phyloP scores from a whole-genome alignment of 2,329 filamentous ascomycete species.

The Lasiodiplodia hormozganensis region DNA sequence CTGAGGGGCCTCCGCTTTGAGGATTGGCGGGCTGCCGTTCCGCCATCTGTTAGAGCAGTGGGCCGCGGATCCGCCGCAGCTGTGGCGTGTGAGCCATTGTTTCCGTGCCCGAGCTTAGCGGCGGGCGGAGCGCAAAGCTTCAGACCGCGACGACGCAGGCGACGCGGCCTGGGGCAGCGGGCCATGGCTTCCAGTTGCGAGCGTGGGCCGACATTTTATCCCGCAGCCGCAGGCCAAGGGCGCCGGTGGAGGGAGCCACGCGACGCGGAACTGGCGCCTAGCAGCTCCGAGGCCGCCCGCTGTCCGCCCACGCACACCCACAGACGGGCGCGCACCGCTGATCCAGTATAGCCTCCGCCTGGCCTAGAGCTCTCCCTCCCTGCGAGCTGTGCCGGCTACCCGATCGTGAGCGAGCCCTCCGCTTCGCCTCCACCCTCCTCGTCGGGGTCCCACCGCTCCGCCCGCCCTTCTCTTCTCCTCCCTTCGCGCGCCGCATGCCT shows the following conservation, averaged over 20 bases:
- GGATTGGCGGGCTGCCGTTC: conserved; percentile 8
- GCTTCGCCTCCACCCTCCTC: conserved; percentile 25
- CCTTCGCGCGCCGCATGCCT: conserved; percentile 17
- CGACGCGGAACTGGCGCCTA: conserved; percentile 13
- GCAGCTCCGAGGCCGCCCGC: conserved; percentile 11
- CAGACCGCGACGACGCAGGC: not conserved
- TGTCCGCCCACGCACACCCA: conserved; percentile 6
- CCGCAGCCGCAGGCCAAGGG: not conserved
- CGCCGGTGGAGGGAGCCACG: conserved; percentile 12
- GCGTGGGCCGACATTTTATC: conserved; percentile 3
- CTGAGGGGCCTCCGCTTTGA: conserved; percentile 14
- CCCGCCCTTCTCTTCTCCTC: conserved; percentile 29
- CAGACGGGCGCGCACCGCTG: conserved; percentile 18
- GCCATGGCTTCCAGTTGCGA: not conserved
- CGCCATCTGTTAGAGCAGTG: conserved; percentile 15
- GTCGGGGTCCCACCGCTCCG: conserved; percentile 29
- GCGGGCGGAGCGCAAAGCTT: not conserved
- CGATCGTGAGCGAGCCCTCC: conserved; percentile 22
- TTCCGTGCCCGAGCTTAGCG: conserved; percentile 18
- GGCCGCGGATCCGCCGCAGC: conserved; percentile 18
- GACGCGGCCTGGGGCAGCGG: not conserved
- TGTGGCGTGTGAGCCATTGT: conserved; percentile 18
- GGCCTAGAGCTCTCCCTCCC: conserved; percentile 18
- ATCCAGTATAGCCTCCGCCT: conserved; percentile 18
- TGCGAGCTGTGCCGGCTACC: conserved; percentile 24